phyloP scores from a whole-genome alignment of 1,139 yeast genomes.

The Taphrina communis region DNA sequence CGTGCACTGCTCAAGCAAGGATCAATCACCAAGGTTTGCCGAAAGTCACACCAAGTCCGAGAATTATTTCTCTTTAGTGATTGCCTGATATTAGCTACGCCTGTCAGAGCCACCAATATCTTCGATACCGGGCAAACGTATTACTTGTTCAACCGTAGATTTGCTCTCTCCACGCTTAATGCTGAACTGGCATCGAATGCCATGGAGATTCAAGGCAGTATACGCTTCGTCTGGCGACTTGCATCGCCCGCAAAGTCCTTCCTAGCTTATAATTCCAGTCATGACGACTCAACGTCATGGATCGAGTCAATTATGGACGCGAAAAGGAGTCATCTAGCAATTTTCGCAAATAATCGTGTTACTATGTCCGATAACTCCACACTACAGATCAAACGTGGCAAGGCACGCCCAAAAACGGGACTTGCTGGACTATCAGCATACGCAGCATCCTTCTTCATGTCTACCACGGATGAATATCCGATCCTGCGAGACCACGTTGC shows the following conservation, averaged over 20 bases:
- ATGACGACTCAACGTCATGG: slow-evolving; percentile 15
- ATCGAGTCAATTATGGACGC: slow-evolving; percentile 14
- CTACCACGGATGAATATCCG: slow-evolving; percentile 1
- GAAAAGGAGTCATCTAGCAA: slow-evolving; percentile 7
- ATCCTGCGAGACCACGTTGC: slow-evolving; percentile 22
- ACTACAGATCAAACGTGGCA: slow-evolving; percentile 3
- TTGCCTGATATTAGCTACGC: slow-evolving; percentile 33
- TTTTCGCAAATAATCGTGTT: background rate
- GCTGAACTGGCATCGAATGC: slow-evolving; percentile 2
- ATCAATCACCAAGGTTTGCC: slow-evolving; percentile 19
- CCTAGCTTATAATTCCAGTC: slow-evolving; percentile 1
- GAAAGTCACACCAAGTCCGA: slow-evolving; percentile 5
- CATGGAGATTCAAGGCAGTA: background rate
- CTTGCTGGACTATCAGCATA: background rate
- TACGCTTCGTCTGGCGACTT: slow-evolving; percentile 19
- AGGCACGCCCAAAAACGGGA: background rate
- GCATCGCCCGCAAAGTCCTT: slow-evolving; percentile 5
- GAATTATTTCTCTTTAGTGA: slow-evolving; percentile 39
- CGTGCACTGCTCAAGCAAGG: slow-evolving; percentile 29
- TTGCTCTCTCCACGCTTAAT: slow-evolving; percentile 1
- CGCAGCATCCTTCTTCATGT: background rate
- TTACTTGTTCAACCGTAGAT: slow-evolving; percentile 20
- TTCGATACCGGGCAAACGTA: background rate
- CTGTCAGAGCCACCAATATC: slow-evolving; percentile 1
- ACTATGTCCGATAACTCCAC: background rate